A percentile compares a stretch with the other conserved stretches of the same genome.
Conservation (phyloP, 2,329 filamentous ascomycete species). For the Pezicula carpinea region DNA sequence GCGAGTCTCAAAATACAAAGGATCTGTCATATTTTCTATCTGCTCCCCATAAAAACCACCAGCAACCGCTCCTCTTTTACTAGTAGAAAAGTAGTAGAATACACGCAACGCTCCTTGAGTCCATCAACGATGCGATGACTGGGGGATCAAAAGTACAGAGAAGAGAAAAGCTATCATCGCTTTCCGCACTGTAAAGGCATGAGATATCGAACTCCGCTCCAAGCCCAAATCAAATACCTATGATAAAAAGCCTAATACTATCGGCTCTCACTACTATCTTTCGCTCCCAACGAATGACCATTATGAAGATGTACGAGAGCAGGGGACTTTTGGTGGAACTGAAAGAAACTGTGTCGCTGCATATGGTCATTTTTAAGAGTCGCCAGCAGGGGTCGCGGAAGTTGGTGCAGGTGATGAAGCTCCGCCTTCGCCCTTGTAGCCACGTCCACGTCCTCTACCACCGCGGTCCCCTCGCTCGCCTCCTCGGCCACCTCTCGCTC, state of each 20-base stretch:
- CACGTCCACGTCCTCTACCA: slow-evolving; percentile 50
- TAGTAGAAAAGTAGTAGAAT: slow-evolving; percentile 24
- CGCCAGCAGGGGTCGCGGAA: slow-evolving; percentile 43
- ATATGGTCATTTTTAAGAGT: slow-evolving; percentile 19
- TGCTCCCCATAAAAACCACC: slow-evolving; percentile 19
- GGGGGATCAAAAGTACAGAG: slow-evolving; percentile 28
- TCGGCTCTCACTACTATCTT: slow-evolving; percentile 21
- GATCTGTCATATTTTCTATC: slow-evolving; percentile 24
- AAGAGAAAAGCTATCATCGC: slow-evolving; percentile 30
- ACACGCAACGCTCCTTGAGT: slow-evolving; percentile 30
- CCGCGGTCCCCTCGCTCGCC: slow-evolving; percentile 45
- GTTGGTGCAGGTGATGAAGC: slow-evolving; percentile 44
- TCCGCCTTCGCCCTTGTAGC: slow-evolving; percentile 54
- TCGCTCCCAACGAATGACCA: slow-evolving; percentile 23
- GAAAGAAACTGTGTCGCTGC: slow-evolving; percentile 18
- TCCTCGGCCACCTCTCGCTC: slow-evolving; percentile 48
- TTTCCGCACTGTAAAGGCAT: slow-evolving; percentile 23
- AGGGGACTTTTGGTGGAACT: slow-evolving; percentile 25
- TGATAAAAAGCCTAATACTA: slow-evolving; percentile 16
- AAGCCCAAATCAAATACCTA: slow-evolving; percentile 24
- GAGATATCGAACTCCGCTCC: slow-evolving; percentile 30
- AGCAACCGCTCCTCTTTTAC: slow-evolving; percentile 24
- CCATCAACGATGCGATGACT: slow-evolving; percentile 24
- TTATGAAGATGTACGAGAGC: slow-evolving; percentile 28
- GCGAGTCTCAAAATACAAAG: slow-evolving; percentile 13